phyloP scores from a whole-genome alignment of 148 eudicot species.

The Rhododendron henanense region DNA sequence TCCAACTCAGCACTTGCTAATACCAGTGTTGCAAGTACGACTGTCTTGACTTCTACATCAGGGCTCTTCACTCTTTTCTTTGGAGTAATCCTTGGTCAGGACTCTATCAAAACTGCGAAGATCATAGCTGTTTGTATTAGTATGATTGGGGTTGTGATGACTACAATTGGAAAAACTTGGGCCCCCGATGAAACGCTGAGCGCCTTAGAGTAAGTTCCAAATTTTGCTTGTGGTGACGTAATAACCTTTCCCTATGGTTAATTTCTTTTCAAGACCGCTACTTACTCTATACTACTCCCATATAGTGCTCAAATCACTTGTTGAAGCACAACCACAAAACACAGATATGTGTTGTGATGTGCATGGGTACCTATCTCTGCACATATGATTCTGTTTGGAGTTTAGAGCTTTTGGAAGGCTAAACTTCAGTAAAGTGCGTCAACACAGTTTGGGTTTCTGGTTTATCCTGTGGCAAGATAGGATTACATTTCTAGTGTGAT shows the following conservation, averaged over 20 bases:
- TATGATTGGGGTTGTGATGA: slow-evolving; percentile 42
- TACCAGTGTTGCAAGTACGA: slow-evolving; percentile 44
- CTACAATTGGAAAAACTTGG: slow-evolving; percentile 49
- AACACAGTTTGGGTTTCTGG: not conserved
- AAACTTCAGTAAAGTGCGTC: not conserved
- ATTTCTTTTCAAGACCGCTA: not conserved
- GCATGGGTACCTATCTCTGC: not conserved
- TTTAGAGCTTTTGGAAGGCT: not conserved
- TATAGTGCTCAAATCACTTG: not conserved
- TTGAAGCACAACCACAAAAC: not conserved
- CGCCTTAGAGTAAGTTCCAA: slow-evolving; percentile 26
- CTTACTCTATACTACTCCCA: not conserved
- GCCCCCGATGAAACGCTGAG: slow-evolving; percentile 25
- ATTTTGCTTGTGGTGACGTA: not conserved
- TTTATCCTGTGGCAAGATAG: not conserved
- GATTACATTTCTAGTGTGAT: not conserved
- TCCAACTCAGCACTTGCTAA: slow-evolving; percentile 45
- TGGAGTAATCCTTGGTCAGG: slow-evolving; percentile 37
- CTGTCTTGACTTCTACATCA: slow-evolving; percentile 41
- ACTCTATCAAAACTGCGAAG: slow-evolving; percentile 27
- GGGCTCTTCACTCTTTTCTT: slow-evolving; percentile 46
- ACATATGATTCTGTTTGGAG: not conserved
- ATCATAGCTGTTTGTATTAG: slow-evolving; percentile 31
- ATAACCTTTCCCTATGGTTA: not conserved
- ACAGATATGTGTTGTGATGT: not conserved